A percentile compares a stretch with the other conserved stretches of the same genome.
These are phyloP conservation scores for Clarireedia sp. DNA, from an alignment of 2,329 filamentous ascomycete genomes.

Conservation along the genomic window DNA sequence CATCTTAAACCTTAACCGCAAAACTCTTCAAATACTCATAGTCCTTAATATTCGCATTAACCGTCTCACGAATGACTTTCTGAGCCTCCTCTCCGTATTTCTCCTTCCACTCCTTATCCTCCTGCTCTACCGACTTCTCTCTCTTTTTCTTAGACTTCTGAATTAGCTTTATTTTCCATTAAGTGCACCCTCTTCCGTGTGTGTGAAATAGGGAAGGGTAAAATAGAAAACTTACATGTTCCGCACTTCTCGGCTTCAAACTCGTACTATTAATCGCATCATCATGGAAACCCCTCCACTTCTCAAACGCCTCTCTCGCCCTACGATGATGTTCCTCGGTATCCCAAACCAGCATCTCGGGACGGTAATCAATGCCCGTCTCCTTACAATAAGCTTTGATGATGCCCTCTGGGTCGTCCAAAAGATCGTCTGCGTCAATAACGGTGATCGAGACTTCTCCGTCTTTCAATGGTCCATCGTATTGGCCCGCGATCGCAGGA, in stretches of 20 bases:
- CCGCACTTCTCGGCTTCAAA: conserved; percentile 60
- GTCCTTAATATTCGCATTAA: conserved; percentile 62
- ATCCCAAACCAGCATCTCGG: conserved; percentile 79
- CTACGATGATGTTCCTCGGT: conserved; percentile 60
- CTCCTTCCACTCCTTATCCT: conserved; percentile 63
- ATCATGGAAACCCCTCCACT: conserved; percentile 96
- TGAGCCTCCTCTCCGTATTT: conserved; percentile 68
- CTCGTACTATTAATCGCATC: conserved; percentile 80
- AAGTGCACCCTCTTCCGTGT: not conserved
- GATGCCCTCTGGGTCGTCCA: conserved; percentile 72
- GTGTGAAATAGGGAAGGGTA: not conserved
- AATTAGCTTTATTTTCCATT: not conserved
- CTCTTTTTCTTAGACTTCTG: conserved; percentile 40
- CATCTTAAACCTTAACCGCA: conserved; percentile 48
- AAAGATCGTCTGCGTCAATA: conserved; percentile 86
- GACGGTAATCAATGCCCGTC: conserved; percentile 67
- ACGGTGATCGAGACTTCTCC: conserved; percentile 64
- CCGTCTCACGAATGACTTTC: conserved; percentile 60
- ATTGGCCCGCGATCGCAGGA: conserved; percentile 48
- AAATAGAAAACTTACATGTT: conserved; percentile 41
- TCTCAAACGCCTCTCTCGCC: conserved; percentile 75
- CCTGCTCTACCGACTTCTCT: conserved; percentile 53
- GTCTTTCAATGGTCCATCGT: conserved; percentile 18
- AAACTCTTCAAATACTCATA: conserved; percentile 81
- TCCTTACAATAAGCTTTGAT: conserved; percentile 74